Evolutionary conservation across 163 green algal species (phyloP).

Genomic region (Volvox carteri): DNA sequence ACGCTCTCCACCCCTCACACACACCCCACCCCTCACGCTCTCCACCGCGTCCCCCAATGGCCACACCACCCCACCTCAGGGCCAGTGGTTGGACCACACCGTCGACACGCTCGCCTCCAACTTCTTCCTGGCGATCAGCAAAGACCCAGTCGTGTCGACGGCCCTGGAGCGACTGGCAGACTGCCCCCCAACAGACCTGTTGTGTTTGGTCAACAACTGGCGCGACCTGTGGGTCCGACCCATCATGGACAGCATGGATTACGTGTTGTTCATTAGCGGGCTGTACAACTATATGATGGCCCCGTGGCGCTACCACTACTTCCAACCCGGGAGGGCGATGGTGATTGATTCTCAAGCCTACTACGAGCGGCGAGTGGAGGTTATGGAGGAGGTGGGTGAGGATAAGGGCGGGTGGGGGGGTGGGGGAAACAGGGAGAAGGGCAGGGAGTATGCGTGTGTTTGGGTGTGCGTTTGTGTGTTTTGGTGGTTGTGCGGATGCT

Average conservation of each 20-base stretch:
- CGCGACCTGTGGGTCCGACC: not conserved
- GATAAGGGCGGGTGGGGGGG: too few relatives aligned
- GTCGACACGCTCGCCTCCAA: not conserved
- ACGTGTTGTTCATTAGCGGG: not conserved
- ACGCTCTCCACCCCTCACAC: too few relatives aligned
- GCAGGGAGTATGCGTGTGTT: too few relatives aligned
- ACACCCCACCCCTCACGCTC: not conserved
- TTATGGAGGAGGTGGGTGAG: not conserved
- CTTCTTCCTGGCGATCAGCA: not conserved
- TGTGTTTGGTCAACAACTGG: not conserved
- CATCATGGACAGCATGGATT: not conserved
- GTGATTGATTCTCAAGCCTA: constrained; percentile 6
- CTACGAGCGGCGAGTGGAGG: not conserved
- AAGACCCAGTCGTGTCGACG: not conserved
- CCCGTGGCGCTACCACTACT: constrained; percentile 17
- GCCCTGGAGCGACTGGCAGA: not conserved
- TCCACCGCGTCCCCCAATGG: not conserved
- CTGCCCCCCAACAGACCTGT: not conserved
- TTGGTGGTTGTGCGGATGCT: too few relatives aligned
- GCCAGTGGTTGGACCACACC: not conserved
- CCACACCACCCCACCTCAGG: not conserved
- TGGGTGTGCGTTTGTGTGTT: too few relatives aligned
- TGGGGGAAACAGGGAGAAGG: too few relatives aligned
- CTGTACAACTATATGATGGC: constrained; percentile 5
- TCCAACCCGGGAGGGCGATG: not conserved